Evolutionary conservation across 148 eudicot species (phyloP).

Genomic region (Tetragonia tetragonoides): DNA sequence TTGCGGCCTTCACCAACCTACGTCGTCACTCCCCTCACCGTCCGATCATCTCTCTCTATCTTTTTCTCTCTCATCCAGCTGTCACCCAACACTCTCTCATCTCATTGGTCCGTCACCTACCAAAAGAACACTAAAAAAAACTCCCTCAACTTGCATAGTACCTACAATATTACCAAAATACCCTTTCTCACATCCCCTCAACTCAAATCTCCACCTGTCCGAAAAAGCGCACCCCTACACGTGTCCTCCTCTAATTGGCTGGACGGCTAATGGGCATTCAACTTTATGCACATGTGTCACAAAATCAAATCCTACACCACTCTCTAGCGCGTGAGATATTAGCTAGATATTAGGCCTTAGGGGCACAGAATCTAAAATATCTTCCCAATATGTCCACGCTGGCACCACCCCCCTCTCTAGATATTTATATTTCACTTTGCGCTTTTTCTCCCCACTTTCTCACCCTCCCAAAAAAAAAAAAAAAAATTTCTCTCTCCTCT

Average conservation of each 20-base stretch:
- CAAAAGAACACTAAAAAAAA: neutral
- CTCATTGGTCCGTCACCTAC: constrained; percentile 13
- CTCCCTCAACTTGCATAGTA: neutral
- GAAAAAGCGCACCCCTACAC: neutral
- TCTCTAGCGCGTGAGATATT: constrained; percentile 1
- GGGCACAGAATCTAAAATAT: constrained; percentile 15
- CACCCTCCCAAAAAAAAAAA: neutral
- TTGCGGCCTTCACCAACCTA: neutral
- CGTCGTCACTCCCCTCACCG: neutral
- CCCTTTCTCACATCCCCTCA: neutral
- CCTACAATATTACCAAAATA: neutral
- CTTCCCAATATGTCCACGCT: constrained; percentile 20
- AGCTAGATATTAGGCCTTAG: neutral
- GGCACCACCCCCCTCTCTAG: constrained; percentile 1
- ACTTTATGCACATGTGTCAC: neutral
- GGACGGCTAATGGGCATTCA: neutral
- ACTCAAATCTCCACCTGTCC: neutral
- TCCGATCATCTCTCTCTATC: neutral
- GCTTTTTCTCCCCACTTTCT: constrained; percentile 1
- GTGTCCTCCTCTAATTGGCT: neutral
- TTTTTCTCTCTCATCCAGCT: neutral
- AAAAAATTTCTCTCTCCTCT: too few relatives aligned
- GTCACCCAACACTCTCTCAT: constrained; percentile 1
- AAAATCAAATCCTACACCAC: too few relatives aligned
- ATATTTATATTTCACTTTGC: constrained; percentile 4